phyloP scores from a whole-genome alignment of 108 stramenopile genomes.

The Nitzschia sp. region DNA sequence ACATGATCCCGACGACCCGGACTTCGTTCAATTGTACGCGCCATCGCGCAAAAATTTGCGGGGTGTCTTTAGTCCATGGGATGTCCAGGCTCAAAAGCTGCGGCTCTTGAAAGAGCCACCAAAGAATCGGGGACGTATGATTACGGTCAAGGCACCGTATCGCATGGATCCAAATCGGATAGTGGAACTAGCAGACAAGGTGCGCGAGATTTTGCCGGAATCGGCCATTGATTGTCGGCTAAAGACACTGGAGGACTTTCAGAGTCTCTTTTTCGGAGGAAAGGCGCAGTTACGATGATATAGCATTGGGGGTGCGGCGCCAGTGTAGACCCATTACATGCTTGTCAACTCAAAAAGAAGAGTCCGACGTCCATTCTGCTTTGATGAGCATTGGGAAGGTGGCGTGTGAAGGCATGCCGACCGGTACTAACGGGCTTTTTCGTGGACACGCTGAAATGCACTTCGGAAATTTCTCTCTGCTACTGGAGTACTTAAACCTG shows the following conservation, averaged over 20 bases:
- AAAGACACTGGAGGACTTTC: neutral
- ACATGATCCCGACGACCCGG: slow-evolving; percentile 7
- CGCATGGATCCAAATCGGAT: slow-evolving; percentile 1
- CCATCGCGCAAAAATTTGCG: slow-evolving; percentile 22
- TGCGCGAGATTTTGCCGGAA: slow-evolving; percentile 16
- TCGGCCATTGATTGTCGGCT: neutral
- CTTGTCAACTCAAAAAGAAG: too few relatives aligned
- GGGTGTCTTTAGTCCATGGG: slow-evolving; percentile 43
- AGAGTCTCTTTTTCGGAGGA: neutral
- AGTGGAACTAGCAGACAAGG: neutral
- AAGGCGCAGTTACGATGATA: too few relatives aligned
- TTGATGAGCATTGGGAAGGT: too few relatives aligned
- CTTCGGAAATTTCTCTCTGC: too few relatives aligned
- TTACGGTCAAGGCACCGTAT: slow-evolving; percentile 25
- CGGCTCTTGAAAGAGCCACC: slow-evolving; percentile 20
- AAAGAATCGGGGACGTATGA: slow-evolving; percentile 19
- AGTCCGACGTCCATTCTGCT: too few relatives aligned
- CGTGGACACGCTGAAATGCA: too few relatives aligned
- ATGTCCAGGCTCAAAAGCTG: slow-evolving; percentile 37
- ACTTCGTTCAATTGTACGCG: slow-evolving; percentile 24
- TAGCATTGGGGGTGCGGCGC: too few relatives aligned
- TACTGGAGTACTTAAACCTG: too few relatives aligned
- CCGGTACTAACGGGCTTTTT: too few relatives aligned
- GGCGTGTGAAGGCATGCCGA: too few relatives aligned
- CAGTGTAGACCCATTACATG: too few relatives aligned